Percentiles rank a stretch among this genome's conserved stretches.
Evolutionary conservation across 2,329 filamentous ascomycete species (phyloP).

Genomic region (Fusarium sp.): DNA sequence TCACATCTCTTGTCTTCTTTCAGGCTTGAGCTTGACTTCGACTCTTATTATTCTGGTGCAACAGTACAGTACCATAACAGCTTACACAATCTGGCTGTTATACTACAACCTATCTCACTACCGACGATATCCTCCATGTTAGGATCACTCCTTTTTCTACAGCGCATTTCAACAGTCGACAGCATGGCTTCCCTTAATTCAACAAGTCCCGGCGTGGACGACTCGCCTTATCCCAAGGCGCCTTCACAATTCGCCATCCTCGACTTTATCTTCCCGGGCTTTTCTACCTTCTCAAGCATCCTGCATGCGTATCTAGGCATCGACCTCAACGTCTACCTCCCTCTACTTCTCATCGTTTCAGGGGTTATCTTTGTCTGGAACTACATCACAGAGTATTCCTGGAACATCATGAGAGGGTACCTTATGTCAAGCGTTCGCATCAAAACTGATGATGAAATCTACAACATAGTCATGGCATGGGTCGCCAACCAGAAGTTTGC

Average conservation of each 20-base stretch:
- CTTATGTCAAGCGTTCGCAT: conserved; percentile 75
- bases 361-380: conserved; percentile 62
- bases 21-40: conserved; percentile 5
- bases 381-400: conserved; percentile 63
- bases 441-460: conserved; percentile 76
- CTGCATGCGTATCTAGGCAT: conserved; percentile 68
- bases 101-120: neutral
- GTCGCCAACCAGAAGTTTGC: conserved; percentile 71
- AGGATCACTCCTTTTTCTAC: conserved; percentile 10
- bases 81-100: neutral
- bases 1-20: conserved; percentile 8
- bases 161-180: conserved; percentile 7
- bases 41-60: neutral
- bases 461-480: conserved; percentile 79
- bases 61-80: neutral
- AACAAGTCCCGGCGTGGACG: conserved; percentile 20
- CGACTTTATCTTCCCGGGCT: conserved; percentile 74
- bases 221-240: neutral
- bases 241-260: conserved; percentile 61
- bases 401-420: conserved; percentile 60
- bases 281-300: conserved; percentile 66
- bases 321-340: conserved; percentile 72
- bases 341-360: conserved; percentile 63
- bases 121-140: conserved; percentile 10
- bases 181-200: conserved; percentile 44